Evolutionary conservation across 2,329 filamentous ascomycete genomes (phyloP).

Genomic region (Microthyrium microscopicum): DNA sequence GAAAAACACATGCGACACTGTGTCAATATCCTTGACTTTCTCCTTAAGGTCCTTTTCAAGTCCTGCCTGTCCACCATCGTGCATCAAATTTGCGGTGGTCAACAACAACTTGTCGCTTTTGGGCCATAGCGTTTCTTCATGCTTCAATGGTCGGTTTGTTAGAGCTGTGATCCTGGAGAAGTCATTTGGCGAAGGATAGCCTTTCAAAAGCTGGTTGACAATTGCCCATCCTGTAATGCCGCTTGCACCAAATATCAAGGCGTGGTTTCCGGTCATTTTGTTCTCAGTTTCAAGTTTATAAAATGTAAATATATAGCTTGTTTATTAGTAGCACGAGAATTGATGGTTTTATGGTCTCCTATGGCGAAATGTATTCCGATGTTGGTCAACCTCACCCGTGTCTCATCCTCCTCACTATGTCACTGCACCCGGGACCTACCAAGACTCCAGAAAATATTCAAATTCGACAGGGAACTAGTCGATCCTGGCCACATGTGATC

Average conservation of each 20-base stretch:
- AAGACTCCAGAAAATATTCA: no score
- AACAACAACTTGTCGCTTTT: slow-evolving; percentile 19
- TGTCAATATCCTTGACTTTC: slow-evolving; percentile 19
- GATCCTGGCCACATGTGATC: no score
- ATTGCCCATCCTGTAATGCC: slow-evolving; percentile 28
- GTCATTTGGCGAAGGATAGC: slow-evolving; percentile 19
- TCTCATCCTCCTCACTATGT: no score
- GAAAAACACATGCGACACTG: slow-evolving; percentile 25
- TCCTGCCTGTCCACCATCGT: slow-evolving; percentile 17
- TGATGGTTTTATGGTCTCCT: no score
- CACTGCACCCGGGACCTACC: no score
- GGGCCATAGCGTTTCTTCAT: slow-evolving; percentile 22
- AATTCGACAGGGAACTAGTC: no score
- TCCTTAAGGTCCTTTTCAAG: slow-evolving; percentile 19
- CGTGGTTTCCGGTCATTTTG: slow-evolving; percentile 14
- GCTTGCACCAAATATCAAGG: slow-evolving; percentile 26
- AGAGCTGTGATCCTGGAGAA: slow-evolving; percentile 24
- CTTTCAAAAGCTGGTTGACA: slow-evolving; percentile 21
- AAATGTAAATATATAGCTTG: no score
- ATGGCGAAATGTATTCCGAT: no score
- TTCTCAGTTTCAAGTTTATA: neutral
- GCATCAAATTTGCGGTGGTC: slow-evolving; percentile 21
- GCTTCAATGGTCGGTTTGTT: slow-evolving; percentile 23
- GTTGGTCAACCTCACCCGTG: no score
- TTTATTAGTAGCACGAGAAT: no score